Evolutionary conservation across 164 flowering plant species (phyloP), one percentile per base, ranked within the genome.

Genomic region (Vitis cinerea): DNA sequence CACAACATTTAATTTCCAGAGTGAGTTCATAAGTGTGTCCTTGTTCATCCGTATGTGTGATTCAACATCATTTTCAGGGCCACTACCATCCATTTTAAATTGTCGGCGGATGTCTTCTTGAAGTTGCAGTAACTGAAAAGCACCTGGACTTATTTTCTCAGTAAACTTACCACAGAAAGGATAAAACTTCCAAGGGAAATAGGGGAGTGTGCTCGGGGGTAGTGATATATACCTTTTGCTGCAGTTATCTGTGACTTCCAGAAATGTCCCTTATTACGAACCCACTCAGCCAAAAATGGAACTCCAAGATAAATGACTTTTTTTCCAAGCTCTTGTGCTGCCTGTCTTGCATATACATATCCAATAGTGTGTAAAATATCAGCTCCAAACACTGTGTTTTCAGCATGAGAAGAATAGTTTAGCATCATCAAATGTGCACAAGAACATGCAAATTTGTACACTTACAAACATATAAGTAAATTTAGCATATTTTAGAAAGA

Each of bases 271-370:
- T 92, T 94, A 59, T 86, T 88, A 11, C 95, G 88, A 72, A 94
- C 95, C 97, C 97, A 94, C 70, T 94, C 95, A 7, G 99, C 88
- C 79, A 94, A 12, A 78, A 94, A 94, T 29, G 97, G 99, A 55
- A 94, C 87, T 10, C 99, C 95, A 8, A 94, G 84, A 72, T 88
- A 94, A n/a, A 85, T 74, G 15, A 86, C 85, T 74, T 86, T 94
- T 80, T 94, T 92, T 61, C 99, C 97, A 12, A 94, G 94, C 83
- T 94, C 93, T 65, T 83, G 93, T 19, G 97, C 94, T 56, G 95
- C 97, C 62, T 90, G 97, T 71, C 97, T 89, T 48, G 83, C 83
- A 76, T 91, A 92, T 69, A 90, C 77, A 78, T 90, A 90, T 52
- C 97, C 98, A 73, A 94, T 94, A 9, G 97, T 91, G 67, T 84